phyloP scores from a whole-genome alignment of 352 stramenopile genomes.

The Globisporangium cederbergense region DNA sequence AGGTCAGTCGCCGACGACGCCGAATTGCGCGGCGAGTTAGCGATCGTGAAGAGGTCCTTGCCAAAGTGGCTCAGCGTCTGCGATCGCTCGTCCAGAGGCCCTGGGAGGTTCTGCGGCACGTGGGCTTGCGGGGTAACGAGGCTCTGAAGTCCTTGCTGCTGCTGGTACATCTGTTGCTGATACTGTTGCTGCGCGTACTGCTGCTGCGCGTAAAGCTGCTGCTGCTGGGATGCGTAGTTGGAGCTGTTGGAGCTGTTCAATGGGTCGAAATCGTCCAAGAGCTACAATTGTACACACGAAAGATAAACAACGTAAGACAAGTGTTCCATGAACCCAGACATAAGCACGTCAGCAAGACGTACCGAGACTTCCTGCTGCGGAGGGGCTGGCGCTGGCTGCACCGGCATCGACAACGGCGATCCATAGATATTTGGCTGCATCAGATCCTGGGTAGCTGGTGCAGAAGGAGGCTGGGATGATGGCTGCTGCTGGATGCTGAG shows the following conservation, averaged over 20 bases:
- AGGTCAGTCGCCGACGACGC: constrained; percentile 15
- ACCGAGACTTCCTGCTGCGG: constrained; percentile 58
- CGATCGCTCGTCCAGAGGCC: constrained; percentile 47
- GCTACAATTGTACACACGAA: constrained; percentile 16
- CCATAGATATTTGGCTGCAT: constrained; percentile 25
- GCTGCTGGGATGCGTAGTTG: constrained; percentile 22
- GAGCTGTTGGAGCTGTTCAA: constrained; percentile 27
- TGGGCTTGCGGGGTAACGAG: background rate
- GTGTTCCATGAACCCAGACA: background rate
- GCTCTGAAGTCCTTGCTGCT: constrained; percentile 11
- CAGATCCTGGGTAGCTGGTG: background rate
- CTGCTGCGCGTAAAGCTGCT: constrained; percentile 22
- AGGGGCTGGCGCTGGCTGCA: constrained; percentile 16
- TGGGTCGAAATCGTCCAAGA: constrained; percentile 53
- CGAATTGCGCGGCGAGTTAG: constrained; percentile 67
- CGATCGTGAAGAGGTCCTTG: constrained; percentile 84
- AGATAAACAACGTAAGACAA: background rate
- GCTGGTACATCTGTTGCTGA: constrained; percentile 23
- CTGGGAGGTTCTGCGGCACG: constrained; percentile 25
- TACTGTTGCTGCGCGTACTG: constrained; percentile 11
- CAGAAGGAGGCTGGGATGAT: background rate
- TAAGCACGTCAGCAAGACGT: constrained; percentile 9
- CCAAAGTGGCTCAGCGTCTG: constrained; percentile 75
- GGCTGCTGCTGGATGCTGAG: constrained; percentile 42
- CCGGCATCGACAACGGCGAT: constrained; percentile 20